phyloP scores from a whole-genome alignment of 176 grass and related monocot genomes.

The Raddia distichophylla region DNA sequence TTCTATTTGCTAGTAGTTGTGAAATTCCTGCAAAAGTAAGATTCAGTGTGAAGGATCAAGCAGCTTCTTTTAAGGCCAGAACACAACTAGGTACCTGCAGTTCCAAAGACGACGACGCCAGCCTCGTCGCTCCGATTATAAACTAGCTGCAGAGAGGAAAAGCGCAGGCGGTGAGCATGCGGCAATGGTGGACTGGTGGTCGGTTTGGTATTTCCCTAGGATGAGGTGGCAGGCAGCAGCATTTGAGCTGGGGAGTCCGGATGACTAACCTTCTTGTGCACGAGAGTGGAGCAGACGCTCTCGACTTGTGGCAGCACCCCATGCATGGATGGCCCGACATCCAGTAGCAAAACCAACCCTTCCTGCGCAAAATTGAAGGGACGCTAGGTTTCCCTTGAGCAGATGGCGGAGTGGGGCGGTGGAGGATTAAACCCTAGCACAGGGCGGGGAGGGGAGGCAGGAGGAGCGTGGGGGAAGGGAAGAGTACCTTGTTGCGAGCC shows the following conservation, averaged over 20 bases:
- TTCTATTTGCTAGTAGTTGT: no score
- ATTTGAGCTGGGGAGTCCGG: background rate
- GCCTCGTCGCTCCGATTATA: conserved; percentile 72
- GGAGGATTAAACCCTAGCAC: no score
- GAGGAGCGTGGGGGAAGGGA: no score
- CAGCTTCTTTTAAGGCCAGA: no score
- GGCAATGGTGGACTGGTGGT: background rate
- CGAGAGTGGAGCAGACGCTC: conserved; percentile 66
- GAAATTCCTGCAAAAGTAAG: no score
- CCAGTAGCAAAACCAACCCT: conserved; percentile 73
- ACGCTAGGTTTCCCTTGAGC: no score
- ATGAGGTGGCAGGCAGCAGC: background rate
- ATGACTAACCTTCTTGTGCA: conserved; percentile 76
- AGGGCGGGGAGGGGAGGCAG: no score
- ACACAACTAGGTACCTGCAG: conserved; percentile 47
- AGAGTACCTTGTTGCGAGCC: no score
- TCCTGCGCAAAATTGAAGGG: conserved; percentile 41
- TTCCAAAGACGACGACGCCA: conserved; percentile 80
- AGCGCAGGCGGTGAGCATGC: background rate
- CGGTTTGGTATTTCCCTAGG: background rate
- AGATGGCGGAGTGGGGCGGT: no score
- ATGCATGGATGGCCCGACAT: conserved; percentile 93
- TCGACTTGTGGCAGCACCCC: conserved; percentile 70
- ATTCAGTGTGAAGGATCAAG: no score
- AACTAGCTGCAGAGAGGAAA: conserved; percentile 61